Evolutionary conservation across 2,329 filamentous ascomycete genomes (phyloP), one percentile per base, ranked within the genome.

Genomic region (Paecilomyces sp.): DNA sequence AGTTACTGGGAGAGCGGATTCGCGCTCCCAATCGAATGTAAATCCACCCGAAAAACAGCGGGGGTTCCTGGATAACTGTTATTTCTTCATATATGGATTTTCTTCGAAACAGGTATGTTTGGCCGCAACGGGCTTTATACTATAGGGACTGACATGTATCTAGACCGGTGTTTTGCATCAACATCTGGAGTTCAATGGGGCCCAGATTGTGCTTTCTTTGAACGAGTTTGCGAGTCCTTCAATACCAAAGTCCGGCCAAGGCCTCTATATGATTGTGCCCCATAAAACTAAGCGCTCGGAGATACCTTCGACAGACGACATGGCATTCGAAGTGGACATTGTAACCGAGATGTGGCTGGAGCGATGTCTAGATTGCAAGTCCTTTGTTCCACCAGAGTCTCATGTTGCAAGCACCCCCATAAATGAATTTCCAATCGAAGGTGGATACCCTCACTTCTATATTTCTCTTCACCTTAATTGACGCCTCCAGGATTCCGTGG

Each of bases 291-390:
- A 74, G 7, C 66, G 62, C 56, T 65, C 67, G 3, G 62, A 71
- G 3, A 62, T 75, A 28, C 74, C 75, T 24, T 75, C 71, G 1
- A 74, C 73, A 1, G 74, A 76, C 55, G 74, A 76, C 52, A 65
- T 75, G 58, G 74, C 71, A 0, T 73, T 74, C 24, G 74, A 77
- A 63, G 77, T 80, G 58, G 73, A 80, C 55, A 69, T 80, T 13
- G 86, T 96, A 33, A 97, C 92, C 11, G 92, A 96, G 70, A 95
- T 94, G 81, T 99, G 93, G 83, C 82, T 99, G 57, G 94, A 99
- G 75, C 85, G 86, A 55, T 97, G 93, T 71, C 79, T 99, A 47
- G 87, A 92, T 70, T 85, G 85, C 63, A 94, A 90, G 73, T 78
- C 77, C 28, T 84, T 93, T 66, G 80, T 91, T 54, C 79, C 88